phyloP scores from a whole-genome alignment of 2,329 filamentous ascomycete species.

The Nannizziopsis arthrosporioides region DNA sequence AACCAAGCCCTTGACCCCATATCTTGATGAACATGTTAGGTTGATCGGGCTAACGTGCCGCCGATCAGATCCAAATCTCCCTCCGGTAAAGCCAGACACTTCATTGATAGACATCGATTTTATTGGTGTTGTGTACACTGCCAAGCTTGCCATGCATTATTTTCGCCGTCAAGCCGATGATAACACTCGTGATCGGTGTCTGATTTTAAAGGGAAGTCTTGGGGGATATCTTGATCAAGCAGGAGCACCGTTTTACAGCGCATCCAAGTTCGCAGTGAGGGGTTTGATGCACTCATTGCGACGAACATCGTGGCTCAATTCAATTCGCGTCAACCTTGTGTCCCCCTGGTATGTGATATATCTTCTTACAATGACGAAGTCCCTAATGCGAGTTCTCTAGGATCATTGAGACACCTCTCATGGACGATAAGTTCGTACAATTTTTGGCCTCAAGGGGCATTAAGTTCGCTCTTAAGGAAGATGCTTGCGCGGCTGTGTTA shows the following conservation, averaged over 20 bases:
- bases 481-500: constrained; percentile 26
- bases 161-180: constrained; percentile 25
- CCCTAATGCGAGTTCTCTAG: neutral
- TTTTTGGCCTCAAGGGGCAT: constrained; percentile 30
- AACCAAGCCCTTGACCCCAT: neutral
- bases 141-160: constrained; percentile 35
- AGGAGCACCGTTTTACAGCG: constrained; percentile 25
- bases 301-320: constrained; percentile 21
- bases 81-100: constrained; percentile 21
- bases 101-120: constrained; percentile 32
- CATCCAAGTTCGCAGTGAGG: constrained; percentile 29
- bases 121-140: constrained; percentile 35
- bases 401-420: constrained; percentile 7
- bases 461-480: constrained; percentile 24
- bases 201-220: constrained; percentile 27
- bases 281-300: constrained; percentile 30
- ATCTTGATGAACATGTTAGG: neutral
- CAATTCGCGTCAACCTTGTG: constrained; percentile 28
- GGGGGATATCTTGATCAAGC: constrained; percentile 27
- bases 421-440: constrained; percentile 23
- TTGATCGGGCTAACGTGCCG: neutral
- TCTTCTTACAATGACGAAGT: constrained; percentile 20
- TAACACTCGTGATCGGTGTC: constrained; percentile 20
- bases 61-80: constrained; percentile 10
- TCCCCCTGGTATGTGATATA: constrained; percentile 30